Evolutionary conservation across 306 rosid species (phyloP).

Genomic region (Canavalia gladiata): DNA sequence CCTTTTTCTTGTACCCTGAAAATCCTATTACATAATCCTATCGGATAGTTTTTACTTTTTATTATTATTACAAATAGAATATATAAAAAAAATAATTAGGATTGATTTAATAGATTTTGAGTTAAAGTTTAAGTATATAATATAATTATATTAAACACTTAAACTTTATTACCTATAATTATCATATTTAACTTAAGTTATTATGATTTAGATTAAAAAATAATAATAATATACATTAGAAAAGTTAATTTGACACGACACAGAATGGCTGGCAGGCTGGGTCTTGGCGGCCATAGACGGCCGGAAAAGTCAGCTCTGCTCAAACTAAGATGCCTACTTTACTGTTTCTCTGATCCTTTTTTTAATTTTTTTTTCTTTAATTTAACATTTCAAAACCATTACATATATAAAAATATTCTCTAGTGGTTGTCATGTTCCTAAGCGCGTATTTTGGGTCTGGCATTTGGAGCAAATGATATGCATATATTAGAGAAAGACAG

Average conservation of each 20-base stretch:
- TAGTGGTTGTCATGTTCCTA: slow-evolving; percentile 4
- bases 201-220: too few species aligned
- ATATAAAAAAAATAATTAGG: not conserved
- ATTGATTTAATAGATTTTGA: too few species aligned
- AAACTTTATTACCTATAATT: too few species aligned
- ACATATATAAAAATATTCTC: not conserved
- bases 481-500: not conserved
- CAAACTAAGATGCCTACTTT: not conserved
- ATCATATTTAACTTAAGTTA: too few species aligned
- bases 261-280: not conserved
- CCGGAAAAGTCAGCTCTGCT: slow-evolving; percentile 31
- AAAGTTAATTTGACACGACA: slow-evolving; percentile 14
- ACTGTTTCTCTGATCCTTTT: not conserved
- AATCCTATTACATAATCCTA: too few species aligned
- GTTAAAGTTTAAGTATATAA: too few species aligned
- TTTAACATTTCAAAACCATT: not conserved
- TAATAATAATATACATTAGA: not conserved
- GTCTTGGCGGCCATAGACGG: not conserved
- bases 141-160: too few species aligned
- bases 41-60: not conserved
- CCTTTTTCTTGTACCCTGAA: not conserved
- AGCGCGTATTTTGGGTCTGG: slow-evolving; percentile 31
- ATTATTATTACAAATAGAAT: not conserved
- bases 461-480: slow-evolving; percentile 24
- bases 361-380: not conserved